Percentiles rank a stretch among this genome's conserved stretches.
Conservation (phyloP, 768 basidiomycete genomes). For the Clitopilus hobsonii region DNA sequence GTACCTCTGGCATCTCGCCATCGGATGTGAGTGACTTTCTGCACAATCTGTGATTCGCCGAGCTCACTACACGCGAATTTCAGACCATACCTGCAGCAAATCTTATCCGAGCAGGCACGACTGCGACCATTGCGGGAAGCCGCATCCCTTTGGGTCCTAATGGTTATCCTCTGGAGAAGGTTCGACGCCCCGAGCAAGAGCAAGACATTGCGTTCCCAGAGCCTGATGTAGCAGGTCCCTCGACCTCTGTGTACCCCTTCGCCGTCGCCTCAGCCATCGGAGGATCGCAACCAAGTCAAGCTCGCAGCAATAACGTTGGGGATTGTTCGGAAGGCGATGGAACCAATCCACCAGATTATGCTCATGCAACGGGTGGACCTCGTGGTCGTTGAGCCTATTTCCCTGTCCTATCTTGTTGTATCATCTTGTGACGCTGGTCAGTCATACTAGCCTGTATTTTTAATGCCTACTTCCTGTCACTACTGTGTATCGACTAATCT, state of each 20-base stretch:
- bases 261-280: background rate
- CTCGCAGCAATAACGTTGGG: background rate
- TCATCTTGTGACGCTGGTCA: background rate
- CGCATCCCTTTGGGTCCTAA: background rate
- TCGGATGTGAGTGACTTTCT: background rate
- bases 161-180: background rate
- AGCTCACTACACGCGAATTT: no score
- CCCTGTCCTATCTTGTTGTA: background rate
- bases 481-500: background rate
- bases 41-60: background rate
- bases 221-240: background rate
- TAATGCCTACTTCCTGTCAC: background rate
- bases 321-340: background rate
- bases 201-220: background rate
- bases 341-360: conserved; percentile 4
- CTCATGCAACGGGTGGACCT: conserved; percentile 1
- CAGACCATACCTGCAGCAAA: no score
- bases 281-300: background rate
- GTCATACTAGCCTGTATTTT: background rate
- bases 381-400: background rate
- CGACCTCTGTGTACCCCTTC: background rate
- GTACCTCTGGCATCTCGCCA: background rate
- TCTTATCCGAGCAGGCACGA: no score
- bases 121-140: no score
- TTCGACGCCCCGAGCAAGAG: background rate